phyloP scores from a whole-genome alignment of 768 basidiomycete species.

The Tricholoma matsutake region DNA sequence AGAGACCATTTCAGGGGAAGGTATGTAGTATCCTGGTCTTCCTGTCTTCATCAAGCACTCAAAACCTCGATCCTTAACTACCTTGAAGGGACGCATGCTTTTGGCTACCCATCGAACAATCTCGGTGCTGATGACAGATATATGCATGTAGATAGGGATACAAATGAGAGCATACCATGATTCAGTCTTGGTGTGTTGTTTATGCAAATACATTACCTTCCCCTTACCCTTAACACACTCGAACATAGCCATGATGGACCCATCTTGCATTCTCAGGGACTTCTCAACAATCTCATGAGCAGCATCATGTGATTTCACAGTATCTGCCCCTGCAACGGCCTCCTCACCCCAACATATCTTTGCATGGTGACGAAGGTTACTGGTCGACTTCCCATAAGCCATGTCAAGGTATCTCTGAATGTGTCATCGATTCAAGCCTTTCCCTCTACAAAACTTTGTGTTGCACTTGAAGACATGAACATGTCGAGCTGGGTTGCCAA shows the following conservation, averaged over 20 bases:
- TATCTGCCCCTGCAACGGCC: background rate
- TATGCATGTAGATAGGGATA: too few relatives aligned
- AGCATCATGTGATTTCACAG: background rate
- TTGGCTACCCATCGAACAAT: conserved; percentile 30
- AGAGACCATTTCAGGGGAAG: too few relatives aligned
- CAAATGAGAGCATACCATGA: conserved; percentile 16
- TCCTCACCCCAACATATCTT: background rate
- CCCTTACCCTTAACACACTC: conserved; percentile 24
- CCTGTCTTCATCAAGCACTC: too few relatives aligned
- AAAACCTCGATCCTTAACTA: conserved; percentile 33
- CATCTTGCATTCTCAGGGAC: conserved; percentile 8
- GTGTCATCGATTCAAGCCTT: background rate
- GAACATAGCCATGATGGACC: conserved; percentile 20
- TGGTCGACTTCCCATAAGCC: background rate
- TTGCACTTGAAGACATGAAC: background rate
- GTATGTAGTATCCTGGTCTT: too few relatives aligned
- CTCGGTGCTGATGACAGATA: background rate
- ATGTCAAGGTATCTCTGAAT: background rate
- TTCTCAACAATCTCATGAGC: too few relatives aligned
- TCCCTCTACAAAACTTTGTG: background rate
- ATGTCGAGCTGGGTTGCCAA: background rate
- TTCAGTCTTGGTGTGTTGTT: conserved; percentile 22
- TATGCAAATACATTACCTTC: conserved; percentile 27
- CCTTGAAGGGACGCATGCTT: conserved; percentile 29
- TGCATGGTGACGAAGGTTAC: background rate